A percentile compares a stretch with the other conserved stretches of the same genome.
Conservation (phyloP, 768 basidiomycete species). For the Boletus rufocinnamomeus region DNA sequence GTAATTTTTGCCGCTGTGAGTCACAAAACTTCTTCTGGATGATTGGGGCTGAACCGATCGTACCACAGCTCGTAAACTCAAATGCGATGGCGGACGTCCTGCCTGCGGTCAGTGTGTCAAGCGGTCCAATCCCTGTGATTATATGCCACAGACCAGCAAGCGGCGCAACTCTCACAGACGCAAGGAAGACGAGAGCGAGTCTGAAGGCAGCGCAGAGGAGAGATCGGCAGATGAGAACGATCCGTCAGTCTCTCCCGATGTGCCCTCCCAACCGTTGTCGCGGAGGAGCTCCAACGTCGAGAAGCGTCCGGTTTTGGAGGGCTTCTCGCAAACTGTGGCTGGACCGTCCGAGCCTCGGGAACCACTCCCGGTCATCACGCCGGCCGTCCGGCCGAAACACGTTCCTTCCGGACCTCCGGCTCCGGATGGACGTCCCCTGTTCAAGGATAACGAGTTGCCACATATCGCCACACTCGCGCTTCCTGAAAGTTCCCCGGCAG, state of each 20-base stretch:
- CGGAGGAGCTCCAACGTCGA: conserved; percentile 40
- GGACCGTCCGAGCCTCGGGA: conserved; percentile 49
- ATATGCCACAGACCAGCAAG: conserved; percentile 71
- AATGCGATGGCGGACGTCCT: conserved; percentile 85
- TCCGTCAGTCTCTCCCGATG: conserved; percentile 60
- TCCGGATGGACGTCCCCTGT: conserved; percentile 45
- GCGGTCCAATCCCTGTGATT: conserved; percentile 77
- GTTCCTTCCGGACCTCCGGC: conserved; percentile 22
- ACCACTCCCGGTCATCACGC: conserved; percentile 39
- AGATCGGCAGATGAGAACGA: conserved; percentile 51
- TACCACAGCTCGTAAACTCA: conserved; percentile 74
- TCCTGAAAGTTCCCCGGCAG: conserved; percentile 55
- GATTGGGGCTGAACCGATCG: conserved; percentile 22
- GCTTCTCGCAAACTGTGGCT: conserved; percentile 32
- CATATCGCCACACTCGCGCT: conserved; percentile 71
- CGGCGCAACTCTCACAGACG: conserved; percentile 67
- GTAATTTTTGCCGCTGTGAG: conserved; percentile 90
- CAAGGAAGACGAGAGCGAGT: conserved; percentile 56
- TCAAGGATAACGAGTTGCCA: conserved; percentile 65
- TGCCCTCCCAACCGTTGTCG: conserved; percentile 36
- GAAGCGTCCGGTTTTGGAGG: conserved; percentile 37
- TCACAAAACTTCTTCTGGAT: conserved; percentile 23
- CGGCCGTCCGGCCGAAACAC: conserved; percentile 36
- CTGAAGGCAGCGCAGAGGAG: conserved; percentile 67
- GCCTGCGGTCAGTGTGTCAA: conserved; percentile 83